Evolutionary conservation across 192 early-diverging fungal genomes (phyloP), one percentile per base, ranked within the genome.

Genomic region (Podila clonocystis): DNA sequence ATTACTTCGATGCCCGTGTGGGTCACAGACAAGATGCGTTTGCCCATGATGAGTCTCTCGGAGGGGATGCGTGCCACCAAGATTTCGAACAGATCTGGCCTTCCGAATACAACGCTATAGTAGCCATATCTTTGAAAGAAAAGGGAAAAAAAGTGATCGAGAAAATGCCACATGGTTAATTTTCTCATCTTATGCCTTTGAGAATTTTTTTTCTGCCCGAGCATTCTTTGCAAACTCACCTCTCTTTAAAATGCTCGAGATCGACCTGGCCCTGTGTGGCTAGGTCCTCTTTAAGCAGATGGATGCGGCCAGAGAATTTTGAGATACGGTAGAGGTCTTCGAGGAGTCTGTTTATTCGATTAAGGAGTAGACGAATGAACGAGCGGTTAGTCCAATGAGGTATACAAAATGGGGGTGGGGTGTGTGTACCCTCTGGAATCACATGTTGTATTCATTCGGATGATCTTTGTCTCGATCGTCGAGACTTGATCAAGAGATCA

Each of bases 241-340:
- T 67, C 58, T 80, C 70, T 2, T 41, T 20, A 33, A 69, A 73
- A 31, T 80, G 70, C 41, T 72, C 70, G 11, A 80, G 62, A 24
- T 80, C 77, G 26, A 80, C 24, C 30, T 69, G 70, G 4, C 77
- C 77, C 28, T 69, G 65, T 9, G 57, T 63, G 20, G 38, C 55
- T 1, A 50, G 52, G 61, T 80, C 77, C 34, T 80, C 77, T 31
- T 80, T 80, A 15, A 73, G 58, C 9, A 80, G 33, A n/a, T 73
- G 70, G 28, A 80, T 59, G 28, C 77, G 36, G 2, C 77, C 70
- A 19, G 77, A 41, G 26, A 49, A 48, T 70, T 68, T 72, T 36
- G 70, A 73, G n/a, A 80, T 73, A 36, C 67, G 73, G 48, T 69
- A 29, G 6, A 80, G 11, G 3, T 80, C 77, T 48, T 80, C 77